Base-by-base conservation (phyloP, 768 basidiomycete genomes). In the Leccinum incarnatum region DNA sequence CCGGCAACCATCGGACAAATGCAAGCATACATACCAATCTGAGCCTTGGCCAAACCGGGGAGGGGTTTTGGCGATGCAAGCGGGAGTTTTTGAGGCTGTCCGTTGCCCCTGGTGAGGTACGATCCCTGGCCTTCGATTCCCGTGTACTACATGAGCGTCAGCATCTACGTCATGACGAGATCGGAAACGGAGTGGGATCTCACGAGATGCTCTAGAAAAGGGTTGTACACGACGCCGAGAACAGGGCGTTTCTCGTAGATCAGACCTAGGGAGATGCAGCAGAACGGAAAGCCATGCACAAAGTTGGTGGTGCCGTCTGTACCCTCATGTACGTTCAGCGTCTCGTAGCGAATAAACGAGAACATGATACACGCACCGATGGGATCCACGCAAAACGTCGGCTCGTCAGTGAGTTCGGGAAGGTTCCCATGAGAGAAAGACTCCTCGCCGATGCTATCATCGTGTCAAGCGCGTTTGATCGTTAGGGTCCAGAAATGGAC, bases 331-430 rank as follows among this genome's bases (percentile, higher is more conserved):
- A 10, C 46, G 2, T 45, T 40, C 29, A 53, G 21, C 47, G 25
- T 9, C 15, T 8, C 3, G 14, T 23, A 19, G 19, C 10, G 54
- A 32, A 12, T 9, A 29, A 34, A 25, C 36, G 12, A 36, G 23
- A 19, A n/a, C 15, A 34, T 48, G 50, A 29, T 49, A 55, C 29
- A 67, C 79, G 56, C 64, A 88, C 91, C 95, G 57, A 97, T 96
- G 32, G 95, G 95, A 71, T 98, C 95, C 47, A 96, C 91, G 67
- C 96, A 97, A 78, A 91, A 99, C 0, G 96, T 98, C 5, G 95
- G 94, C 30, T 86, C 86, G 65, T 97, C 90, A 1, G 91, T 93
- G 57, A 96, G 74, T 11, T 85, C 79, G 19, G 81, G 79, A 30
- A 83, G 79, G 57, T 79, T 72, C n/a, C 92, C 92, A 4, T 87